Base-by-base conservation (phyloP, 2,329 filamentous ascomycete species). In the Xylaria hypoxylon region DNA sequence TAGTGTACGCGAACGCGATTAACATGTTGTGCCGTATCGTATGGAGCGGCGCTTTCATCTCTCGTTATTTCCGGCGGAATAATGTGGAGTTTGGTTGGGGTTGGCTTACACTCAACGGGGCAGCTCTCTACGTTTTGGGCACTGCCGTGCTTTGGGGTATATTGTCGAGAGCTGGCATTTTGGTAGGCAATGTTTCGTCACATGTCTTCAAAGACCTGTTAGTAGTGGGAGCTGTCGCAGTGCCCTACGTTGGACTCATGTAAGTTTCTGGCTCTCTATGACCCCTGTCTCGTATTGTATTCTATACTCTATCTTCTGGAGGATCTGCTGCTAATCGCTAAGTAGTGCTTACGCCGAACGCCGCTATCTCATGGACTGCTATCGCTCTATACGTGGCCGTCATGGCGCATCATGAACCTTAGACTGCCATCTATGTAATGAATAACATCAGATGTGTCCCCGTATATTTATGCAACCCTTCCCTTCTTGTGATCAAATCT, bases 11-110 rank as follows among this genome's bases (percentile, higher is more conserved):
- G 58, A 99, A 98, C 77, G 89, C 87, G 51, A 87, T 97, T 73
- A 98, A 97, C 77, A 97, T 99, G 94, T 80, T 82, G 0, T 88
- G 95, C 73, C 88, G 96, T 68, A 96, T 97, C 64, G 68, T 87
- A 7, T 99, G 94, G 92, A 96, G 94, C 74, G 80, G 82, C 19
- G 75, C 77, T 50, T 99, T 97, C 76, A 92, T 97, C 63, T 80
- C 78, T 38, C 71, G 77, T 0, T 96, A 89, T 77, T 89, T 96
- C 67, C 73, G 64, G 5, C 76, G 75, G 17, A 80, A 85, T 48
- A 82, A 80, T 2, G 78, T 77, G 7, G 70, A 71, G 3, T 80
- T 89, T 31, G 73, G 75, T 44, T 68, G 85, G 44, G 58, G 73
- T 5, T 78, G 77, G 5, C 71, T 88, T 22, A 58, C 83, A 58